phyloP scores from a whole-genome alignment of 306 rosid genomes.

The apple (Malus domestica) region DNA sequence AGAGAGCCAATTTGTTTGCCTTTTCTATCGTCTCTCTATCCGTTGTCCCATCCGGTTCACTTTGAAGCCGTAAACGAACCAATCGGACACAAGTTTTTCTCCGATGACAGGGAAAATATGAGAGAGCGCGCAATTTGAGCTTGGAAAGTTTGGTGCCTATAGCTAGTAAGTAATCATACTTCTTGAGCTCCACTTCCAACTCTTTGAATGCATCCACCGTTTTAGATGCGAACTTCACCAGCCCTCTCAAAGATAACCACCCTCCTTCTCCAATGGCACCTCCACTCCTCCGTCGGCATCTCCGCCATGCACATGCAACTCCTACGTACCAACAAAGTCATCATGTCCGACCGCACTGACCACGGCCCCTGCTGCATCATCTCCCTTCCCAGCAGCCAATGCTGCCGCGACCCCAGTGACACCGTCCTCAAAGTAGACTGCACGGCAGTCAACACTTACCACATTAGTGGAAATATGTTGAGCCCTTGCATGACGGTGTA shows the following conservation, averaged over 20 bases:
- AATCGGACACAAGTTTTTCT: too few species aligned
- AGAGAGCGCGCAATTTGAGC: background rate
- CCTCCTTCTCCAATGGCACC: constrained; percentile 25
- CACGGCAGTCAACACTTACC: constrained; percentile 4
- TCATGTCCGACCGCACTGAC: constrained; percentile 62
- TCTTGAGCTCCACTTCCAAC: constrained; percentile 30
- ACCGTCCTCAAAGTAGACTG: constrained; percentile 43
- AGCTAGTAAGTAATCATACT: constrained; percentile 7
- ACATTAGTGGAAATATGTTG: too few species aligned
- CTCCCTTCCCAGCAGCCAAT: constrained; percentile 38
- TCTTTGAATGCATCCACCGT: constrained; percentile 4
- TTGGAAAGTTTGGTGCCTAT: background rate
- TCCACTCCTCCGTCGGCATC: constrained; percentile 59
- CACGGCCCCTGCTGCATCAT: constrained; percentile 59
- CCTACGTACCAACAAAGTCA: constrained; percentile 41
- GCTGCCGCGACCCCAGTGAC: constrained; percentile 38
- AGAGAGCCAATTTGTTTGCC: too few species aligned
- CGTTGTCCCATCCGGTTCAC: background rate
- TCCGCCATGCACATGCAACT: constrained; percentile 94
- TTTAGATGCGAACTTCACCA: background rate
- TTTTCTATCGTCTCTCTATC: too few species aligned
- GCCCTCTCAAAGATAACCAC: constrained; percentile 15
- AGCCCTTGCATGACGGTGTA: too few species aligned
- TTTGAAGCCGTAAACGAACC: background rate
- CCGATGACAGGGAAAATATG: background rate